A percentile compares a stretch with the other conserved stretches of the same genome.
Conservation (phyloP, 768 basidiomycete species). For the Leccinum longicurvipes region DNA sequence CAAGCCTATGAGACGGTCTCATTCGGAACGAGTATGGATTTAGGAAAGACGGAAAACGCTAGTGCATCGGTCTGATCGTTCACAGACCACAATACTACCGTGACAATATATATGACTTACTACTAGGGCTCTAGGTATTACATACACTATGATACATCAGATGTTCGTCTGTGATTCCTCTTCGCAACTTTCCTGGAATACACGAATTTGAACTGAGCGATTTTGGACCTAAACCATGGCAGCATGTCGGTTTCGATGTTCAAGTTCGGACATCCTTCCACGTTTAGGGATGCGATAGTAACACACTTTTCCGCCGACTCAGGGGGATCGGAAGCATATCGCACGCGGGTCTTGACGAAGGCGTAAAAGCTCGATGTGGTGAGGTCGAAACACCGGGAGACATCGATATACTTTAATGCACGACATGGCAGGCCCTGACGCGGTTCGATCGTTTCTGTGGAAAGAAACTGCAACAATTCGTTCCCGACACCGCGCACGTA, state of each 20-base stretch:
- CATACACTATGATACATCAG: background rate
- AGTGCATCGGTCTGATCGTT: too few species aligned
- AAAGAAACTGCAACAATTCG: constrained; percentile 41
- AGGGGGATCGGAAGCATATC: constrained; percentile 15
- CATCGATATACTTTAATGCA: constrained; percentile 46
- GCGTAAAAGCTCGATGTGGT: constrained; percentile 49
- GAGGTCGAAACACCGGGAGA: constrained; percentile 54
- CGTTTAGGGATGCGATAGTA: constrained; percentile 42
- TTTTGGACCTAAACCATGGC: constrained; percentile 57
- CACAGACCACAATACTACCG: too few species aligned
- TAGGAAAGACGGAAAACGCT: too few species aligned
- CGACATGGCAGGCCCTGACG: constrained; percentile 39
- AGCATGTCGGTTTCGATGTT: constrained; percentile 52
- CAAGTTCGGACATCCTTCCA: constrained; percentile 50
- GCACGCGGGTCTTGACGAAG: constrained; percentile 50
- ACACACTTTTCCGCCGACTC: constrained; percentile 13
- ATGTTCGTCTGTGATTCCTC: constrained; percentile 24
- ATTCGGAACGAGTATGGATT: too few species aligned
- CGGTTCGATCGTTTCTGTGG: constrained; percentile 14
- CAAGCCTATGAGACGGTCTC: too few species aligned
- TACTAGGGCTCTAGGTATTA: background rate
- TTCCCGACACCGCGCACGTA: constrained; percentile 34
- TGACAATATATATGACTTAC: too few species aligned
- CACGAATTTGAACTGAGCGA: constrained; percentile 54
- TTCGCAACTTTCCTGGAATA: constrained; percentile 48